phyloP scores from a whole-genome alignment of 2,329 filamentous ascomycete species.

The Chaetothyriales sp. region DNA sequence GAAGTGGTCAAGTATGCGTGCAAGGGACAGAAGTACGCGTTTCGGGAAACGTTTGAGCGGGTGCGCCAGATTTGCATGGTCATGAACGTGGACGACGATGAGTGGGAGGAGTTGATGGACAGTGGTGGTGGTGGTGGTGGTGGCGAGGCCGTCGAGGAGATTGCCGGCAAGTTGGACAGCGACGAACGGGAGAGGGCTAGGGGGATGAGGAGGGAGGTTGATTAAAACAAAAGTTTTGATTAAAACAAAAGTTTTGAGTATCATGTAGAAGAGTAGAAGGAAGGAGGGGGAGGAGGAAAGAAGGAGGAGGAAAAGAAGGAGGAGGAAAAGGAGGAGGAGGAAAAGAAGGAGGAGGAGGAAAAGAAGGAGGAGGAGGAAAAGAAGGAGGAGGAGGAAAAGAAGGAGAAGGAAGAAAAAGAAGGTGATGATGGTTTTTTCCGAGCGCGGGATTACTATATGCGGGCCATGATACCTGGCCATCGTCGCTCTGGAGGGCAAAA shows the following conservation, averaged over 20 bases:
- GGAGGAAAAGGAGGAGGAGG: too few species aligned
- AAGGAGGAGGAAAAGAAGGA: too few species aligned
- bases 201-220: slow-evolving; percentile 41
- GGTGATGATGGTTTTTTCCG: background rate
- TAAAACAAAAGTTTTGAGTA: background rate
- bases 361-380: background rate
- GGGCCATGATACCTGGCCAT: background rate
- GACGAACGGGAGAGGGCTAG: slow-evolving; percentile 64
- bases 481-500: background rate
- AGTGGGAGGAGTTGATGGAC: slow-evolving; percentile 63
- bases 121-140: slow-evolving; percentile 33
- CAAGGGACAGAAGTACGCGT: slow-evolving; percentile 55
- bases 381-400: background rate
- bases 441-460: background rate
- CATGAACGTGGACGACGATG: slow-evolving; percentile 89
- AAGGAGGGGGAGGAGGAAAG: too few species aligned
- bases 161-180: slow-evolving; percentile 51
- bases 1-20: slow-evolving; percentile 48
- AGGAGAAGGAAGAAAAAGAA: background rate
- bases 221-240: background rate
- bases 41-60: slow-evolving; percentile 63
- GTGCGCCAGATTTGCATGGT: slow-evolving; percentile 72
- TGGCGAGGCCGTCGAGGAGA: slow-evolving; percentile 30
- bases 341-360: too few species aligned
- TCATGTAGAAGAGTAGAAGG: too few species aligned